These are phyloP conservation scores for Ambispora gerdemannii DNA, from an alignment of 192 early-diverging fungal genomes.

Conservation along the genomic window DNA sequence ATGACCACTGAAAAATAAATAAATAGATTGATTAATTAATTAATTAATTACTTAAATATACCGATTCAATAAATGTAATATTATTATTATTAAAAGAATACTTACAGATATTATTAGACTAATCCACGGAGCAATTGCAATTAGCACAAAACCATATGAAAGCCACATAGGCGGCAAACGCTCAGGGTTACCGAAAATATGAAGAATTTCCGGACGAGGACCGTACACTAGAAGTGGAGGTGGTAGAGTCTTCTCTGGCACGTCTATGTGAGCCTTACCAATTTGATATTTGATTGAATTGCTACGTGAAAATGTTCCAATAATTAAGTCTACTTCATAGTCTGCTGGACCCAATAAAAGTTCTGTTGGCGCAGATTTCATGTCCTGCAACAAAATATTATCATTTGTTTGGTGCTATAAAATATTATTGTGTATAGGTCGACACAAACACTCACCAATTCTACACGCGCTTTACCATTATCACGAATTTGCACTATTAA, in stretches of 20 bases:
- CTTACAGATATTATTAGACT: conserved; percentile 41
- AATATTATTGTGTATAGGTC: neutral
- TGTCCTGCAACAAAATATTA: neutral
- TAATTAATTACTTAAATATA: no score
- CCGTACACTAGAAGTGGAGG: conserved; percentile 29
- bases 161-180: conserved; percentile 39
- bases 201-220: conserved; percentile 44
- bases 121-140: conserved; percentile 41
- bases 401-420: no score
- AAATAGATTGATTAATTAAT: conserved; percentile 5
- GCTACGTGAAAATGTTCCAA: conserved; percentile 29
- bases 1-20: conserved; percentile 42
- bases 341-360: conserved; percentile 13
- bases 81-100: conserved; percentile 8
- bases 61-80: neutral
- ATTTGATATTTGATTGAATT: conserved; percentile 26
- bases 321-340: conserved; percentile 26
- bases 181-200: conserved; percentile 39
- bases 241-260: neutral
- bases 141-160: conserved; percentile 31
- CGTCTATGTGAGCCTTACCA: conserved; percentile 24
- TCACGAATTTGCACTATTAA: conserved; percentile 24
- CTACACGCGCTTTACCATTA: conserved; percentile 27
- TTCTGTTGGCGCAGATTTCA: conserved; percentile 13
- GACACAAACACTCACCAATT: conserved; percentile 15